These are phyloP conservation scores for Prunus kanzakura DNA, from an alignment of 306 rosid genomes.

Conservation along the genomic window DNA sequence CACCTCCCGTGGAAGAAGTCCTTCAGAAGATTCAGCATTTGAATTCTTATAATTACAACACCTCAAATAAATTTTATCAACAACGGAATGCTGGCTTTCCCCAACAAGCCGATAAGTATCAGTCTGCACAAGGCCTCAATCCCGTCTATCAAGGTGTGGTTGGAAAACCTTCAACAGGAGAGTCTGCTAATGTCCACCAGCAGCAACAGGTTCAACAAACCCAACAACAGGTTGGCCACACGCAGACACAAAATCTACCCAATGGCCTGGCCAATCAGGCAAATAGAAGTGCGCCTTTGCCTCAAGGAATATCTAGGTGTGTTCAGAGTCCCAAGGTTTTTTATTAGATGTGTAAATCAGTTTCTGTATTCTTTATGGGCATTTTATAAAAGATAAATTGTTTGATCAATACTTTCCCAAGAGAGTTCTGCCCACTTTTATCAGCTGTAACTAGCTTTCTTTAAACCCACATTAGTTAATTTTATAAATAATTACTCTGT, in stretches of 20 bases:
- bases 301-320: conserved; percentile 98
- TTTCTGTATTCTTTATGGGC: conserved; percentile 37
- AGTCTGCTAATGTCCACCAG: conserved; percentile 79
- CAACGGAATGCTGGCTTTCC: conserved; percentile 59
- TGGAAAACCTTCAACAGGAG: conserved; percentile 65
- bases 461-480: conserved; percentile 18
- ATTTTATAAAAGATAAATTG: conserved; percentile 23
- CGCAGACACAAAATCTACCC: conserved; percentile 51
- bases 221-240: conserved; percentile 65
- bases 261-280: conserved; percentile 77
- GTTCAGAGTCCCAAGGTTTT: conserved; percentile 81
- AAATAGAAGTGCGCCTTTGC: conserved; percentile 74
- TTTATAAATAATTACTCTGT: conserved; percentile 26
- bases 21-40: conserved; percentile 97
- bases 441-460: conserved; percentile 37
- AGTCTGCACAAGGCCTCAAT: conserved; percentile 57
- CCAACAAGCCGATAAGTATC: conserved; percentile 80
- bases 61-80: conserved; percentile 66
- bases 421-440: conserved; percentile 17
- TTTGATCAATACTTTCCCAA: conserved; percentile 28
- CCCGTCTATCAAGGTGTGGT: conserved; percentile 50
- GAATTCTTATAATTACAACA: conserved; percentile 64
- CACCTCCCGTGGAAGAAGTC: conserved; percentile 93
- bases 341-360: conserved; percentile 44
- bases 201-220: conserved; percentile 76